Evolutionary conservation across 2,329 filamentous ascomycete genomes (phyloP).

Genomic region (Penicillium oxalicum): DNA sequence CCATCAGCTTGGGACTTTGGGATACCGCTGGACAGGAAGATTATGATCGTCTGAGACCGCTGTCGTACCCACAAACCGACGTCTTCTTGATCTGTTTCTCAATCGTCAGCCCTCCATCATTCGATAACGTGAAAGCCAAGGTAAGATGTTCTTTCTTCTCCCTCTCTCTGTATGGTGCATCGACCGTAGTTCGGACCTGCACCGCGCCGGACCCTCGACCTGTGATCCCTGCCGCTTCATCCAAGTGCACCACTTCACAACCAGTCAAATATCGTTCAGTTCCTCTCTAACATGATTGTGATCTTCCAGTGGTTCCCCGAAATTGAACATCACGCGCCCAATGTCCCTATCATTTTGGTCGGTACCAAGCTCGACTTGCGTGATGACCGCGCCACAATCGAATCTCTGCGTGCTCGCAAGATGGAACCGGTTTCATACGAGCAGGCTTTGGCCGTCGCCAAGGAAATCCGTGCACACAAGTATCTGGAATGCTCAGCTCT

Average conservation of each 20-base stretch:
- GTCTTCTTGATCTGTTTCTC: constrained; percentile 99
- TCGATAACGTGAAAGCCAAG: constrained; percentile 99
- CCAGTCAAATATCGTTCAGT: neutral
- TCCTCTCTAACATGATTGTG: neutral
- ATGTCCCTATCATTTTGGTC: constrained; percentile 92
- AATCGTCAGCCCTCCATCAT: constrained; percentile 93
- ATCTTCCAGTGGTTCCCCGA: constrained; percentile 80
- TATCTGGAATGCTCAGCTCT: constrained; percentile 97
- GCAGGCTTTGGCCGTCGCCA: constrained; percentile 78
- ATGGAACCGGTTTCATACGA: constrained; percentile 98
- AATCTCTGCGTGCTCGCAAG: constrained; percentile 79
- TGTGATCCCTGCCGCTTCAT: neutral
- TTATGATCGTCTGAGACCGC: constrained; percentile 88
- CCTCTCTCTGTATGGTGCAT: too few relatives aligned
- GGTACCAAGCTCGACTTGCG: constrained; percentile 94
- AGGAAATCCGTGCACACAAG: constrained; percentile 93
- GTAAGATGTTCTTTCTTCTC: constrained; percentile 43
- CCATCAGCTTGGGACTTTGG: constrained; percentile 93
- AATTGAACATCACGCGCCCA: constrained; percentile 92
- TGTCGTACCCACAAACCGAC: constrained; percentile 97
- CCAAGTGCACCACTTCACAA: too few relatives aligned
- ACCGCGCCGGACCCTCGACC: neutral
- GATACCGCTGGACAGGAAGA: constrained; percentile 99
- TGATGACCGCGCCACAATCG: constrained; percentile 76
- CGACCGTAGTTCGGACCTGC: too few relatives aligned